phyloP scores from a whole-genome alignment of 1,139 yeast genomes.

The Candida neerlandica region DNA sequence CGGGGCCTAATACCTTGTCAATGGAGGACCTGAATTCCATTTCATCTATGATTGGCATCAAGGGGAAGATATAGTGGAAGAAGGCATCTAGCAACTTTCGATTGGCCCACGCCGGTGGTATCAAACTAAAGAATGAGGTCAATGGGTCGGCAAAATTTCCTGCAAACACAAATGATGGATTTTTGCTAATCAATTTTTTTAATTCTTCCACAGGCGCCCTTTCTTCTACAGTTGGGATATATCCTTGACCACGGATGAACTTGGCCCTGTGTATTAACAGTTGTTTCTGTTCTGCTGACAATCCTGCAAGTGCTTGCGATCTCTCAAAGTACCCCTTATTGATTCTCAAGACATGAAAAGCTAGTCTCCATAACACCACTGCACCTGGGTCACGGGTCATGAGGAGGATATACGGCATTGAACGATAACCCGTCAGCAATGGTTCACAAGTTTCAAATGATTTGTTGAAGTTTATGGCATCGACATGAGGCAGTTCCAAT shows the following conservation, averaged over 20 bases:
- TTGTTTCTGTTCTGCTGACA: constrained; percentile 1
- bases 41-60: constrained; percentile 52
- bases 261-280: constrained; percentile 8
- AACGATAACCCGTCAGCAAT: constrained; percentile 9
- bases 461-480: constrained; percentile 16
- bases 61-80: constrained; percentile 45
- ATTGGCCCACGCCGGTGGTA: constrained; percentile 15
- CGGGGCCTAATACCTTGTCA: constrained; percentile 18
- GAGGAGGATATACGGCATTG: constrained; percentile 19
- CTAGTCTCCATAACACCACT: constrained; percentile 17
- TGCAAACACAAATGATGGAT: constrained; percentile 7
- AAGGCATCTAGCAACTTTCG: constrained; percentile 23
- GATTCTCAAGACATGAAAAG: neutral
- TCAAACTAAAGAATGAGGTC: constrained; percentile 12
- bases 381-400: constrained; percentile 24
- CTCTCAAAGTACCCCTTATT: constrained; percentile 5
- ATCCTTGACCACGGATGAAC: constrained; percentile 9
- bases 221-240: constrained; percentile 13
- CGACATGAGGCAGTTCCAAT: constrained; percentile 3
- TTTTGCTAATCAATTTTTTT: constrained; percentile 7
- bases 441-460: constrained; percentile 11
- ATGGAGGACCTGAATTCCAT: constrained; percentile 22
- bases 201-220: constrained; percentile 1
- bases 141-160: constrained; percentile 13
- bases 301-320: constrained; percentile 9